Base-by-base conservation (phyloP, 139 green algal genomes). In the Chlorella sp. region DNA sequence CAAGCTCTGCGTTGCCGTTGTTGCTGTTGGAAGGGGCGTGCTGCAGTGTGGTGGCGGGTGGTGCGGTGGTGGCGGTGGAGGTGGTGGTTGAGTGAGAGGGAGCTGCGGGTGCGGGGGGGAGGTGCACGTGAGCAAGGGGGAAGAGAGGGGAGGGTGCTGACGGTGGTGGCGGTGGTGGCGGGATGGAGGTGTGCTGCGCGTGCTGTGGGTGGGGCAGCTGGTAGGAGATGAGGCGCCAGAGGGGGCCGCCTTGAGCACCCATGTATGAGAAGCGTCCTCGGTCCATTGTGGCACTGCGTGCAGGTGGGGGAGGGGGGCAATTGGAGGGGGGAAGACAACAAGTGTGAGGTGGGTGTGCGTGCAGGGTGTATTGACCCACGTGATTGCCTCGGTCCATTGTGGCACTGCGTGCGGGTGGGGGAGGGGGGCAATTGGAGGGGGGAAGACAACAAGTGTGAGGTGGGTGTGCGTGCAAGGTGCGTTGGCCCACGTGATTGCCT, bases 231-330 rank as follows among this genome's bases (percentile, higher is more conserved):
- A 85, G 82, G 61, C 79, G 78, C 90, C 91, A 97, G 33, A 97
- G 79, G 5, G 79, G 69, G 0, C 95, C 95, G 0, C 91, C 91
- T 1, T 65, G 69, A 0, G 87, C 87, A 2, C 94, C 94, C 87
- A 99, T 95, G 87, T 89, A 97, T 22, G 91, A 97, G 79, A 97
- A 99, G 27, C 95, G 81, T 2, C 80, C 85, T 0, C 94, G 71
- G 67, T 96, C 92, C 2, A 74, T 65, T 0, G 85, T 75, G n/a
- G 89, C 78, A 67, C 82, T 90, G 83, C 63, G n/a, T n/a, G n/a
- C n/a, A n/a, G n/a, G n/a, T n/a, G n/a, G n/a, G n/a, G n/a, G n/a
- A n/a, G n/a, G n/a, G n/a, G n/a, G n/a, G n/a, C n/a, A n/a, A n/a
- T n/a, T n/a, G n/a, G n/a, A n/a, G n/a, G n/a, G n/a, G n/a, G n/a